Percentiles rank a stretch among this genome's conserved stretches.
These are phyloP conservation scores for Pichia cephalocereana DNA, from an alignment of 805 yeast species.

Conservation along the genomic window DNA sequence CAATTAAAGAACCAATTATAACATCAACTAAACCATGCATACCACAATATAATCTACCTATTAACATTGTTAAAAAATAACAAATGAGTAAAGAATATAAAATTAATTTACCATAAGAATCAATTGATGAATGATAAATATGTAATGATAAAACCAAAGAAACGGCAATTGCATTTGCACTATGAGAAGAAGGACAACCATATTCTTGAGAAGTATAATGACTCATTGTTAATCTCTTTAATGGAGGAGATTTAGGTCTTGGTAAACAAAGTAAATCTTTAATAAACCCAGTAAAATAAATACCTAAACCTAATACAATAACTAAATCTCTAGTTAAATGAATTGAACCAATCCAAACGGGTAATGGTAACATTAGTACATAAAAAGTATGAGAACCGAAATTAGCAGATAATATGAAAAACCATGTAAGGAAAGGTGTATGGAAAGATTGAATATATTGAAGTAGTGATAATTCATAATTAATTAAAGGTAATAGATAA, in stretches of 20 bases:
- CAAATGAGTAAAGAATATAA: slow-evolving; percentile 21
- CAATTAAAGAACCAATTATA: slow-evolving; percentile 54
- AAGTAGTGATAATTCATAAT: slow-evolving; percentile 57
- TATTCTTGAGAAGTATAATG: slow-evolving; percentile 89
- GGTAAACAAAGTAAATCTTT: slow-evolving; percentile 89
- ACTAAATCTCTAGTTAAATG: slow-evolving; percentile 50
- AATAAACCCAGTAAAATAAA: slow-evolving; percentile 59
- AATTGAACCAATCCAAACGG: slow-evolving; percentile 70
- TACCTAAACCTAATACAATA: slow-evolving; percentile 57
- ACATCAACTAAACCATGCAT: slow-evolving; percentile 94
- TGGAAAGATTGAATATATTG: slow-evolving; percentile 48
- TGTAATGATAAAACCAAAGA: slow-evolving; percentile 37
- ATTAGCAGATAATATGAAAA: slow-evolving; percentile 81
- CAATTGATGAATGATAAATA: background rate
- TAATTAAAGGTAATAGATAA: slow-evolving; percentile 43
- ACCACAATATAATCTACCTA: slow-evolving; percentile 89
- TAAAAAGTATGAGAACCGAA: slow-evolving; percentile 92
- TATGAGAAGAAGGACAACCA: slow-evolving; percentile 90
- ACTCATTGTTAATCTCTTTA: slow-evolving; percentile 81
- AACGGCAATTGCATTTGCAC: slow-evolving; percentile 90
- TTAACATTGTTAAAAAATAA: slow-evolving; percentile 56
- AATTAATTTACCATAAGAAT: background rate
- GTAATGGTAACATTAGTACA: slow-evolving; percentile 77
- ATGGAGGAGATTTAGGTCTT: slow-evolving; percentile 86
- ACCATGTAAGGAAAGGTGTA: slow-evolving; percentile 48